Evolutionary conservation across 371 early-diverging fungal species (phyloP).

Genomic region (Furculomyces boomerangus): DNA sequence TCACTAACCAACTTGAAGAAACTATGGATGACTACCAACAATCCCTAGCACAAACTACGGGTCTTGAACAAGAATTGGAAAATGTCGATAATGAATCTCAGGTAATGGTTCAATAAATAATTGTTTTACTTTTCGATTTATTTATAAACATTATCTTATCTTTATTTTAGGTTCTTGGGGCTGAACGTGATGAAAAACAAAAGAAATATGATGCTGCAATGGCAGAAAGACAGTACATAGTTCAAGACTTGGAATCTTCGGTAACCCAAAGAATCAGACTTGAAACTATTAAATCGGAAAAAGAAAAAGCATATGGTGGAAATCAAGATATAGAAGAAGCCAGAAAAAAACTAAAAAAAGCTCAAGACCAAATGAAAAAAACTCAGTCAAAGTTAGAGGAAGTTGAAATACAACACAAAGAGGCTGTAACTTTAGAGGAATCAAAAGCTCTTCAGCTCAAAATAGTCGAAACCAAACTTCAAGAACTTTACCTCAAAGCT

Average conservation of each 20-base stretch:
- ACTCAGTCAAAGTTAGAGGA: background rate
- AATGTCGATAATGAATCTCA: background rate
- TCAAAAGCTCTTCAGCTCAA: background rate
- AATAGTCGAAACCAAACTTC: background rate
- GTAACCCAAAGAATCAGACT: background rate
- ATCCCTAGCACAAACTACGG: background rate
- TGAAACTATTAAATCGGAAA: background rate
- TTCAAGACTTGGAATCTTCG: background rate
- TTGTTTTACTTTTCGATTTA: background rate
- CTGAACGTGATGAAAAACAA: background rate
- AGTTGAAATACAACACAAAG: background rate
- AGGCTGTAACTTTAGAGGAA: background rate
- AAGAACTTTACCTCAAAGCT: background rate
- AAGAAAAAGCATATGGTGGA: conserved; percentile 1
- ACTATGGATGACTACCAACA: conserved; percentile 3
- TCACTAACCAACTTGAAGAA: conserved; percentile 48
- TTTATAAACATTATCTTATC: too few relatives aligned
- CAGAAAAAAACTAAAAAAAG: background rate
- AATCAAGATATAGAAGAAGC: background rate
- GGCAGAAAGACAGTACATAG: conserved; percentile 2
- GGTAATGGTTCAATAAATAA: background rate
- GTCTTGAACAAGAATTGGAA: background rate
- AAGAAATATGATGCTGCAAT: background rate
- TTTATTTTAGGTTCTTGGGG: too few relatives aligned
- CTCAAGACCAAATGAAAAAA: background rate